These are phyloP conservation scores for Cercospora canescens DNA, from an alignment of 2,329 filamentous ascomycete species.

Conservation along the genomic window DNA sequence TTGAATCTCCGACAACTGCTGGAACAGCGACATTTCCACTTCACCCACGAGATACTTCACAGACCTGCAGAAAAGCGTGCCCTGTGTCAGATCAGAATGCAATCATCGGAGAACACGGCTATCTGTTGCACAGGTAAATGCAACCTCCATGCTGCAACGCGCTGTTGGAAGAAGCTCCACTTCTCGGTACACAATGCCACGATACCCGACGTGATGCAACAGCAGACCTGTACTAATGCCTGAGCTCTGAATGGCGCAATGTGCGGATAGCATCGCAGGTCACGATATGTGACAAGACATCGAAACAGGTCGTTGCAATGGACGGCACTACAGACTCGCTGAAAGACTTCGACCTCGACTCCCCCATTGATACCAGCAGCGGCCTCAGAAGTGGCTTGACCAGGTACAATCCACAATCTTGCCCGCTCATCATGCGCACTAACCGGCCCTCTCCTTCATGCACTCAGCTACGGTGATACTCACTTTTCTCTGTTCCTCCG, in stretches of 20 bases:
- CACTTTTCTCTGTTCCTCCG: slow-evolving; percentile 75
- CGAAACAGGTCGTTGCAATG: not conserved
- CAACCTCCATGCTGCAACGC: not conserved
- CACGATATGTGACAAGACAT: not conserved
- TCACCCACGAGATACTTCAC: too few relatives aligned
- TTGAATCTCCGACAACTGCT: too few relatives aligned
- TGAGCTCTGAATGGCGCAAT: slow-evolving; percentile 5
- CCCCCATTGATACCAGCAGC: slow-evolving; percentile 14
- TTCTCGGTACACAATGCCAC: slow-evolving; percentile 5
- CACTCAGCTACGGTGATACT: slow-evolving; percentile 64
- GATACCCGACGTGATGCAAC: not conserved
- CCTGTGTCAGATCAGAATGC: not conserved
- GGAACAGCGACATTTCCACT: too few relatives aligned
- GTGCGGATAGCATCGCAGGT: not conserved
- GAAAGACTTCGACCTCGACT: slow-evolving; percentile 24
- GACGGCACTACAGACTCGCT: not conserved
- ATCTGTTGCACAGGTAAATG: not conserved
- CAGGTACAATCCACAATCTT: not conserved
- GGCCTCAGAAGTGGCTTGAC: slow-evolving; percentile 25
- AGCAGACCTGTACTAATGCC: not conserved
- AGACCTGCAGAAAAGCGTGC: not conserved
- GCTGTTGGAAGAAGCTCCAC: not conserved
- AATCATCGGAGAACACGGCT: not conserved
- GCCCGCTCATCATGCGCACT: slow-evolving; percentile 46
- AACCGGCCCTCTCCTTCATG: slow-evolving; percentile 45